Conservation (phyloP, 768 basidiomycete genomes). For the Pulveroboletus sp. region DNA sequence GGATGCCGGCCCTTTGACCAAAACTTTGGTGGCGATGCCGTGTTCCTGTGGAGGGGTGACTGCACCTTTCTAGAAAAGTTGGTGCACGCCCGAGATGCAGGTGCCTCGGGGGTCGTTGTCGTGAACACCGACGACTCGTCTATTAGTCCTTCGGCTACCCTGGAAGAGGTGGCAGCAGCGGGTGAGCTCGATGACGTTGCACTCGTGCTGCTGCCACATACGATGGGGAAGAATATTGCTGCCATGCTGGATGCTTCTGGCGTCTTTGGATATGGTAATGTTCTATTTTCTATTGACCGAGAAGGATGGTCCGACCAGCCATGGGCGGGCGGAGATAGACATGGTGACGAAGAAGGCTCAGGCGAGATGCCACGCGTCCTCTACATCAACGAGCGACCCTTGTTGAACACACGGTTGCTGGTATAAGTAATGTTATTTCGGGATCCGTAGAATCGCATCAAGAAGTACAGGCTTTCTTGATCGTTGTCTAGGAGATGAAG, state of each 20-base stretch:
- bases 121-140: constrained; percentile 57
- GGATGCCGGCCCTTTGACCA: constrained; percentile 61
- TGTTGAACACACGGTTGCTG: constrained; percentile 73
- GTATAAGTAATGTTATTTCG: constrained; percentile 38
- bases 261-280: constrained; percentile 42
- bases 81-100: constrained; percentile 59
- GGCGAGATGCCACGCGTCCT: constrained; percentile 50
- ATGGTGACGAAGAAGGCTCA: constrained; percentile 27
- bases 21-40: constrained; percentile 45
- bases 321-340: constrained; percentile 10
- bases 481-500: too few relatives aligned
- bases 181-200: constrained; percentile 59
- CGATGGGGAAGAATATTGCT: constrained; percentile 50
- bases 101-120: constrained; percentile 78
- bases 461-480: too few relatives aligned
- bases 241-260: constrained; percentile 57
- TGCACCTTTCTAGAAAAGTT: constrained; percentile 92
- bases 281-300: constrained; percentile 51
- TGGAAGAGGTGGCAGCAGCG: constrained; percentile 52
- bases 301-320: constrained; percentile 29
- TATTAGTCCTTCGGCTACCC: constrained; percentile 66
- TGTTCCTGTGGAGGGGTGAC: constrained; percentile 71
- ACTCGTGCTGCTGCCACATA: constrained; percentile 54
- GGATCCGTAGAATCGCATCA: too few relatives aligned
- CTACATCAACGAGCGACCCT: constrained; percentile 73